Evolutionary conservation across 257 asterid species (phyloP).

Genomic region (Leptodermis oblonga): DNA sequence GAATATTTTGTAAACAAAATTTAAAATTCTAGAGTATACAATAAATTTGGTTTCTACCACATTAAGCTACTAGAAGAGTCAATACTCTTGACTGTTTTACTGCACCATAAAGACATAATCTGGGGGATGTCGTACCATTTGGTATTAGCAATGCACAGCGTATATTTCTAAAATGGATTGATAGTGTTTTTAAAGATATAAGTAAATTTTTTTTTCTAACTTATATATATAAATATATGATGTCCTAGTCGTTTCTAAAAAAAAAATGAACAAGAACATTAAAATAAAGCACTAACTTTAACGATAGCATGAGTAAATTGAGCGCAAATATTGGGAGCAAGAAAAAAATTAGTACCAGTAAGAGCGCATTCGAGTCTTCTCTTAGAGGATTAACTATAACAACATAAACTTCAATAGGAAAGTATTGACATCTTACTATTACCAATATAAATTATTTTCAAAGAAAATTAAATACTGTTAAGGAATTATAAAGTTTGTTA

Average conservation of each 20-base stretch:
- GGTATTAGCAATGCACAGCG: background rate
- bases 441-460: no score
- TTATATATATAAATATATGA: constrained; percentile 4
- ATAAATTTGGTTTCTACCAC: background rate
- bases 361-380: no score
- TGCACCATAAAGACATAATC: background rate
- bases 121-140: constrained; percentile 3
- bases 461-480: no score
- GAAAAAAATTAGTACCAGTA: no score
- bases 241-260: background rate
- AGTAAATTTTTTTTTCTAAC: background rate
- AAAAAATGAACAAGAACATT: no score
- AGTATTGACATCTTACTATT: no score
- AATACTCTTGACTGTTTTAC: constrained; percentile 4
- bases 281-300: no score
- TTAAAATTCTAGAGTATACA: background rate
- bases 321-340: no score
- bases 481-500: no score
- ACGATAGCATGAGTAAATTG: no score
- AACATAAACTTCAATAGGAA: no score
- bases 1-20: background rate
- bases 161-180: constrained; percentile 5
- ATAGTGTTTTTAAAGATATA: background rate
- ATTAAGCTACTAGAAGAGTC: constrained; percentile 5
- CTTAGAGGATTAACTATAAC: no score